Percentiles rank a stretch among this genome's conserved stretches.
Evolutionary conservation across 441 rosid genomes (phyloP).

Genomic region (Metrosideros polymorpha): DNA sequence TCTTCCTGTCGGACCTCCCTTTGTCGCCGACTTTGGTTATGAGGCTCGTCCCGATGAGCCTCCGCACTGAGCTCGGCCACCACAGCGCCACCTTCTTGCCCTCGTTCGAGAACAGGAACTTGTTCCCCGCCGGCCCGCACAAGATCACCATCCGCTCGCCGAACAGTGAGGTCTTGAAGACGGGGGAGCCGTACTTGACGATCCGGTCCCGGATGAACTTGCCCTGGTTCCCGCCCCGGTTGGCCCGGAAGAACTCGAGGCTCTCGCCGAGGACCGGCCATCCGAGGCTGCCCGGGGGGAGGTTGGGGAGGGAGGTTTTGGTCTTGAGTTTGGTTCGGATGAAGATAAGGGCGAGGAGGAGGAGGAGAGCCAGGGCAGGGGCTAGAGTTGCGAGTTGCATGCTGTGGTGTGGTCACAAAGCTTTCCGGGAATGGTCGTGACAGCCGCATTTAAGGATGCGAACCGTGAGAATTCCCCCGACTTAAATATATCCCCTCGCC

Average conservation of each 20-base stretch:
- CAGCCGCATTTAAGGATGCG: neutral
- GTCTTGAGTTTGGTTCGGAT: neutral
- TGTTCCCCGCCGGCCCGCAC: slow-evolving; percentile 10
- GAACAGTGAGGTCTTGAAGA: slow-evolving; percentile 12
- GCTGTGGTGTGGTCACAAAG: neutral
- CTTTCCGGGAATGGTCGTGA: neutral
- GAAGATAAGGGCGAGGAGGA: neutral
- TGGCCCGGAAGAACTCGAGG: neutral
- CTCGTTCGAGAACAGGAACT: slow-evolving; percentile 18
- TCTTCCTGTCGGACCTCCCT: slow-evolving; percentile 6
- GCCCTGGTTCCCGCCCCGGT: neutral
- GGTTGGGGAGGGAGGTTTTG: neutral
- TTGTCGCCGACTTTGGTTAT: slow-evolving; percentile 5
- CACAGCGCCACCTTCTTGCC: slow-evolving; percentile 13
- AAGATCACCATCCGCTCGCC: slow-evolving; percentile 6
- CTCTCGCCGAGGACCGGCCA: slow-evolving; percentile 18
- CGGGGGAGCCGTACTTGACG: slow-evolving; percentile 1
- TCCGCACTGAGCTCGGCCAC: slow-evolving; percentile 12
- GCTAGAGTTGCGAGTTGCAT: neutral
- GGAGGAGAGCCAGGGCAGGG: neutral
- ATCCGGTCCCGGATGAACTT: slow-evolving; percentile 7
- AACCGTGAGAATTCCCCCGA: no score
- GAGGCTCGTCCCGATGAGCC: neutral
- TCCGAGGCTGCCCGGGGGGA: slow-evolving; percentile 17
- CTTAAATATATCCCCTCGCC: no score